Conservation (phyloP, 768 basidiomycete species). For the Sporobolomyces roseus region DNA sequence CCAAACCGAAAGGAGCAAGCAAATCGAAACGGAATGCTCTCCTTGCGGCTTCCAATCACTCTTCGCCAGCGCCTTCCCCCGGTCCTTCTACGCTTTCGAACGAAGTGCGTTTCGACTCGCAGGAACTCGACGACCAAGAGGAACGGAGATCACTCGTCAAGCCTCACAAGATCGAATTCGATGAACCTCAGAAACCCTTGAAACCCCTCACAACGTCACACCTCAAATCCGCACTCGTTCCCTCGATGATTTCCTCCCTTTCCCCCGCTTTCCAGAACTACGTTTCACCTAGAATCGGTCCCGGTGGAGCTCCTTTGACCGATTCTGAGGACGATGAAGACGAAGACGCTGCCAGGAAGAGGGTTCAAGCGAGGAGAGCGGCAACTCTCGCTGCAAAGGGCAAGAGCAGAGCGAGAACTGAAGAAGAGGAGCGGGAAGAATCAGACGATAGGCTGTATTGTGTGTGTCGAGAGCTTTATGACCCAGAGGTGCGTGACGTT, state of each 20-base stretch:
- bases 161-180: too few species aligned
- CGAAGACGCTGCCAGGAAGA: conserved; percentile 9
- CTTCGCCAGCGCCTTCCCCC: conserved; percentile 28
- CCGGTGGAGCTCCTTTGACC: neutral
- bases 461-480: conserved; percentile 78
- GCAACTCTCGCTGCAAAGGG: conserved; percentile 7
- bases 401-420: neutral
- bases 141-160: neutral
- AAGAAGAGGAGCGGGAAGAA: conserved; percentile 50
- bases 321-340: conserved; percentile 24
- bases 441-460: conserved; percentile 75
- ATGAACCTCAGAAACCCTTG: neutral
- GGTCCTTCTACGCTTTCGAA: conserved; percentile 24
- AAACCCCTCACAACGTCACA: conserved; percentile 7
- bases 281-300: conserved; percentile 4
- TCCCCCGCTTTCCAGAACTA: conserved; percentile 10
- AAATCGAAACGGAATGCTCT: neutral
- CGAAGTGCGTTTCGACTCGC: conserved; percentile 17
- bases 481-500: conserved; percentile 58
- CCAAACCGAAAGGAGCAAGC: neutral
- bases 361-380: conserved; percentile 3
- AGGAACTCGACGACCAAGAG: neutral
- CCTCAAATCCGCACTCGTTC: conserved; percentile 8
- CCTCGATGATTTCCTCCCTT: neutral
- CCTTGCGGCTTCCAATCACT: conserved; percentile 1